Percentiles rank a stretch among this genome's conserved stretches.
phyloP scores from a whole-genome alignment of 257 asterid species.

The Striga asiatica region DNA sequence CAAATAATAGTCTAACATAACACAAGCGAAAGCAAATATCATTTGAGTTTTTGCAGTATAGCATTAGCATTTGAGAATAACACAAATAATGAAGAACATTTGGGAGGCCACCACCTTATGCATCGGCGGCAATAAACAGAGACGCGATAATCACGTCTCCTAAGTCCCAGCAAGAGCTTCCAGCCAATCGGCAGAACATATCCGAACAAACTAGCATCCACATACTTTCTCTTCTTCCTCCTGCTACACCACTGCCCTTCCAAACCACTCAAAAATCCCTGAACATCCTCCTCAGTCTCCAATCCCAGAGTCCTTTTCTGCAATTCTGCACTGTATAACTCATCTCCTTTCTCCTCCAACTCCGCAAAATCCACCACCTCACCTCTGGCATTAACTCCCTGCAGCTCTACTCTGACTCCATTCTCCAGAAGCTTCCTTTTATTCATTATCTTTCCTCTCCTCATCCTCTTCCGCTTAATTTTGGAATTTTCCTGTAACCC shows the following conservation, averaged over 20 bases:
- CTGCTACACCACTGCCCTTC: conserved; percentile 94
- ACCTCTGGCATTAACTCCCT: conserved; percentile 46
- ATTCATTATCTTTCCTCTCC: conserved; percentile 22
- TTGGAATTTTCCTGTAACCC: conserved; percentile 31
- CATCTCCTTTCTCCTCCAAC: conserved; percentile 67
- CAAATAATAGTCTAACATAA: too few species aligned
- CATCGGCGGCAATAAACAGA: conserved; percentile 68
- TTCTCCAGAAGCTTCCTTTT: conserved; percentile 25
- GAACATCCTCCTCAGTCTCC: conserved; percentile 53
- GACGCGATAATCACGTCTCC: conserved; percentile 56
- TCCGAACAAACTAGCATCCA: conserved; percentile 53
- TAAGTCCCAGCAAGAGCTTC: conserved; percentile 81
- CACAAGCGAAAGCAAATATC: background rate
- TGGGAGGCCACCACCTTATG: conserved; percentile 44
- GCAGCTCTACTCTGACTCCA: conserved; percentile 36
- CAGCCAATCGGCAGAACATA: conserved; percentile 66
- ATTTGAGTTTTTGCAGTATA: background rate
- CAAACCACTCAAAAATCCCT: conserved; percentile 51
- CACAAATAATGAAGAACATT: conserved; percentile 6
- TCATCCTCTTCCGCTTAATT: conserved; percentile 36
- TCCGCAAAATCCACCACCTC: conserved; percentile 44
- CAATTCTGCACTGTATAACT: conserved; percentile 47
- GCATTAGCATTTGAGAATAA: conserved; percentile 2
- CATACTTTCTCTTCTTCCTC: conserved; percentile 87
- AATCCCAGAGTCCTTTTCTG: conserved; percentile 51